Evolutionary conservation across 768 basidiomycete species (phyloP), one percentile per base, ranked within the genome.

Genomic region (Leucosporidium creatinivorum): DNA sequence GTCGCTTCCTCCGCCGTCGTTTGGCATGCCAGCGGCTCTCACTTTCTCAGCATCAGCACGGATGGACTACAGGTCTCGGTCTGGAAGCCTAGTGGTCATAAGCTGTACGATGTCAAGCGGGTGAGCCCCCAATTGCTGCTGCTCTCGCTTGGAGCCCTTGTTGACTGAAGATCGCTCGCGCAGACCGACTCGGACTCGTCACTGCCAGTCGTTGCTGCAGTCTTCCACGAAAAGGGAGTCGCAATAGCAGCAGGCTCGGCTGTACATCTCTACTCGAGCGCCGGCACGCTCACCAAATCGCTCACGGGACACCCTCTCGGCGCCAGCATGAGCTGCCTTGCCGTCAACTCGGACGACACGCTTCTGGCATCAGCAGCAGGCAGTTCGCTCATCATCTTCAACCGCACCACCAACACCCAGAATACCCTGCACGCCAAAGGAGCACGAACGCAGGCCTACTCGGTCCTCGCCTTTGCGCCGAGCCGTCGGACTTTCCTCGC

Each of bases 401-500:
- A 36, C 23, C 57, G 33, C 31, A 30, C 30, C 1, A 33, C 57
- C 30, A 21, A 28, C 30, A 31, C 55, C 30, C 30, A 28, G 2
- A 21, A 33, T 2, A 58, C 57, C 23, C 57, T 58, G 3, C 31
- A 36, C 57, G 31, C 33, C 18, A 58, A 58, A 39, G 57, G 28
- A 1, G 17, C 36, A 0, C 6, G 39, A 44, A 13, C 39, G 39
- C 39, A 44, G 39, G 15, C 39, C 39, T 58, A 36, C 15, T 36
- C 57, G 10, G 31, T 36, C 9, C 57, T 58, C 33, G 7, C 15
- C 23, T 58, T 58, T 36, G 33, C 33, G 21, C 57, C 57, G 18
- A 21, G 33, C 4, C 57, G 57, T 12, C 57, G 57, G 8, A 58
- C 57, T 18, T 58, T 58, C 57, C 57, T 58, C 57, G 57, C 33